Evolutionary conservation across 495 filamentous ascomycete genomes (phyloP), one percentile per base, ranked within the genome.

Genomic region (Usnea hakonensis): DNA sequence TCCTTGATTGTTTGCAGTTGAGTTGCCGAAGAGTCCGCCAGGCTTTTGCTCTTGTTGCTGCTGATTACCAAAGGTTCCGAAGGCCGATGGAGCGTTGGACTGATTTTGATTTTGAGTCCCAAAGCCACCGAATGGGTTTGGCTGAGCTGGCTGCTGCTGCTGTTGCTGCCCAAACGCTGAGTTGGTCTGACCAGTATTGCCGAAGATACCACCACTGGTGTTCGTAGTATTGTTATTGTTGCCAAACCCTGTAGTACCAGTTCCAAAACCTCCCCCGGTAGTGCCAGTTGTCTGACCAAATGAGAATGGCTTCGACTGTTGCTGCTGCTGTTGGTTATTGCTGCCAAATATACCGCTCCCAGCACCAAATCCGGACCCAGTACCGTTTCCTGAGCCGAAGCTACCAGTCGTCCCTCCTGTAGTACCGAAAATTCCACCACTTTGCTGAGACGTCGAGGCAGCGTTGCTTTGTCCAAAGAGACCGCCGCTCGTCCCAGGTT

Each of bases 221-320:
- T 75, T 78, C 32, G 70, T 7, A 50, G 46, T 30, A 50, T 30
- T 64, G 57, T 64, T 66, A 30, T 64, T 69, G 11, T 70, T 73
- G 32, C 69, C 67, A 38, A 62, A 63, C 2, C 36, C 41, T 48
- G 36, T 55, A 9, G 11, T 37, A 30, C 71, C 76, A 23, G 78
- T 72, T 16, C 86, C 87, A 69, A 90, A 88, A 26, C 75, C 77
- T 54, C 82, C 78, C 62, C 79, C 65, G 38, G 72, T 73, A 28
- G 69, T 66, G 57, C 61, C 71, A 37, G 69, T 62, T n/a, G 55
- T 55, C 16, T 26, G 33, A 48, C 64, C 61, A 48, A 66, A 66
- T 8, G 57, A 54, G 37, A 63, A 53, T 2, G 59, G 59, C 36
- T 66, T 66, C 36, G 60, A 59, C 41, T 63, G 61, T 53, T 63